Evolutionary conservation across 2,329 filamentous ascomycete genomes (phyloP).

Genomic region (Epichloe glyceriae): DNA sequence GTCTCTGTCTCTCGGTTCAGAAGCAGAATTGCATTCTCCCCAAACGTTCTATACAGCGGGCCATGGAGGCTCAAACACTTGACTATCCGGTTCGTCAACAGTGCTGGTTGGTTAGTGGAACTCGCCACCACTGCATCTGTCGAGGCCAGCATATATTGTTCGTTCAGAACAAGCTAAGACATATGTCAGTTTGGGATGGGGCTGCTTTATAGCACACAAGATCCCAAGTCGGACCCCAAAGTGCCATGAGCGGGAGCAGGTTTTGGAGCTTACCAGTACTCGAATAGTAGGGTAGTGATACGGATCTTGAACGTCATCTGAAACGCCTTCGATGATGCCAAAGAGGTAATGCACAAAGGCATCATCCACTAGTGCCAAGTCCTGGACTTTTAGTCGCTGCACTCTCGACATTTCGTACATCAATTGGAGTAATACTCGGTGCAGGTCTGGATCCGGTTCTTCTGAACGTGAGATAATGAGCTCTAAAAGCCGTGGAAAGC

Average conservation of each 20-base stretch:
- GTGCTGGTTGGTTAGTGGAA: slow-evolving; percentile 24
- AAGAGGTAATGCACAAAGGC: slow-evolving; percentile 75
- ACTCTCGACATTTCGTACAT: slow-evolving; percentile 96
- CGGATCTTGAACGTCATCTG: slow-evolving; percentile 77
- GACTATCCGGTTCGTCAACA: slow-evolving; percentile 82
- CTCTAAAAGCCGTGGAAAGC: slow-evolving; percentile 72
- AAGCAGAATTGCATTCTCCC: slow-evolving; percentile 90
- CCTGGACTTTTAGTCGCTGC: slow-evolving; percentile 63
- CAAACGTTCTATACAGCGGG: slow-evolving; percentile 78
- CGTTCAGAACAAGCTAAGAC: slow-evolving; percentile 76
- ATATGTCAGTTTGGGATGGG: slow-evolving; percentile 9
- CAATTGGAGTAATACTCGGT: slow-evolving; percentile 72
- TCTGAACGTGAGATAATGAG: slow-evolving; percentile 56
- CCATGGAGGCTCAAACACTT: slow-evolving; percentile 79
- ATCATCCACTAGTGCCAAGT: slow-evolving; percentile 67
- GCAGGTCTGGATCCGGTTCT: slow-evolving; percentile 55
- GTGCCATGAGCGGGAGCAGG: background rate
- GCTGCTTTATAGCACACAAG: background rate
- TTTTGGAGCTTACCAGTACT: slow-evolving; percentile 56
- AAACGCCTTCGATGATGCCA: slow-evolving; percentile 74
- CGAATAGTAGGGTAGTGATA: slow-evolving; percentile 94
- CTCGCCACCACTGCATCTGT: slow-evolving; percentile 36
- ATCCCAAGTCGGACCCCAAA: background rate
- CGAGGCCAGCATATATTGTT: slow-evolving; percentile 86
- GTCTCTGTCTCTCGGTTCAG: slow-evolving; percentile 93